A percentile compares a stretch with the other conserved stretches of the same genome.
These are phyloP conservation scores for Moniliophthora roreri DNA, from an alignment of 1,284 basidiomycete species.

Conservation along the genomic window DNA sequence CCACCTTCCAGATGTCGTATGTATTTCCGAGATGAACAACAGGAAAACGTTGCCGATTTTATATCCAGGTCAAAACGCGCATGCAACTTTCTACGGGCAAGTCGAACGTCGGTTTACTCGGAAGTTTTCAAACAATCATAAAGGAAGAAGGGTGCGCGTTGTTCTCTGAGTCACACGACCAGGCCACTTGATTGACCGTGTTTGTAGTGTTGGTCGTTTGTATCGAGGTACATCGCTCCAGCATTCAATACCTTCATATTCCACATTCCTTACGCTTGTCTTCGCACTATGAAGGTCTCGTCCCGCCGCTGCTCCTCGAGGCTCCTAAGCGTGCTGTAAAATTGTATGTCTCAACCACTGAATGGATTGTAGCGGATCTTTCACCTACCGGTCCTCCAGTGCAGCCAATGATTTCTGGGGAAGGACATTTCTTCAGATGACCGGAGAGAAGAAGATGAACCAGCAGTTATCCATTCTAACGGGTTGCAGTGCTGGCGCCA, in stretches of 20 bases:
- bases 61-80: conserved; percentile 86
- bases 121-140: conserved; percentile 77
- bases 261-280: background rate
- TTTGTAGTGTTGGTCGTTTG: conserved; percentile 69
- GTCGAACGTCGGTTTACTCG: conserved; percentile 75
- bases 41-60: conserved; percentile 15
- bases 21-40: conserved; percentile 25
- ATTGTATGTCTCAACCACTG: conserved; percentile 58
- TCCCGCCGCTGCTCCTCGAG: conserved; percentile 92
- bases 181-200: conserved; percentile 12
- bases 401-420: conserved; percentile 96
- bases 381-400: conserved; percentile 33
- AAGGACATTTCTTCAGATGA: conserved; percentile 59
- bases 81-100: conserved; percentile 94
- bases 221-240: conserved; percentile 69
- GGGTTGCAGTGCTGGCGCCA: conserved; percentile 92
- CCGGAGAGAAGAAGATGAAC: conserved; percentile 84
- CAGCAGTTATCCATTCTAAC: conserved; percentile 86
- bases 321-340: conserved; percentile 98
- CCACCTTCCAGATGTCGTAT: conserved; percentile 49
- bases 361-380: conserved; percentile 2
- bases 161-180: conserved; percentile 19
- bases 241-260: conserved; percentile 2
- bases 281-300: conserved; percentile 61
- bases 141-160: conserved; percentile 78